A percentile compares a stretch with the other conserved stretches of the same genome.
phyloP scores from a whole-genome alignment of 1,284 basidiomycete species.

The Leccinum proximum region DNA sequence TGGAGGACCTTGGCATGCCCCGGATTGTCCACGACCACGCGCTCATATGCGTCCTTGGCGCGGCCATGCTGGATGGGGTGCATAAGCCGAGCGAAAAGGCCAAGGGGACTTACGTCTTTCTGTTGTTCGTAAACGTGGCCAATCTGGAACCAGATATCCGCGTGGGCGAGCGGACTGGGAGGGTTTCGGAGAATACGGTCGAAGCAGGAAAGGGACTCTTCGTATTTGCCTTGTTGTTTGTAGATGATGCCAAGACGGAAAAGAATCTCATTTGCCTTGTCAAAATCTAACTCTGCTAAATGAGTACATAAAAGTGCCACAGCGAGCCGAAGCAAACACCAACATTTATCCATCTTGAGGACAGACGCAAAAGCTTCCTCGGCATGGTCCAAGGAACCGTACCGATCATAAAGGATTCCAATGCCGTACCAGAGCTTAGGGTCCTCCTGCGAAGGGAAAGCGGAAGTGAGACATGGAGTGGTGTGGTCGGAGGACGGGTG shows the following conservation, averaged over 20 bases:
- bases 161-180: constrained; percentile 92
- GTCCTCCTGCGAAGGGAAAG: constrained; percentile 60
- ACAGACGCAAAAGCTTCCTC: constrained; percentile 98
- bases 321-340: constrained; percentile 18
- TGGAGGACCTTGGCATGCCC: constrained; percentile 97
- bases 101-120: constrained; percentile 70
- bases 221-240: constrained; percentile 96
- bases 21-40: constrained; percentile 93
- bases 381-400: constrained; percentile 97
- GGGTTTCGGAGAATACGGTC: constrained; percentile 96
- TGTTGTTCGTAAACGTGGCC: constrained; percentile 98
- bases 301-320: constrained; percentile 29
- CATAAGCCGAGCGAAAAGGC: background rate
- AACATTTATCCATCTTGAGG: constrained; percentile 94
- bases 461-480: constrained; percentile 17
- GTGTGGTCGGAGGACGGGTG: constrained; percentile 3
- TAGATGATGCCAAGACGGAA: constrained; percentile 99
- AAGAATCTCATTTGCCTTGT: constrained; percentile 98
- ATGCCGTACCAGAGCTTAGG: constrained; percentile 99
- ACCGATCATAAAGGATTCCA: constrained; percentile 97
- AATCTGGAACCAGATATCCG: constrained; percentile 99
- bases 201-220: constrained; percentile 87
- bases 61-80: constrained; percentile 63
- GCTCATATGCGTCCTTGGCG: constrained; percentile 96
- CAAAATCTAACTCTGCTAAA: constrained; percentile 75